phyloP scores from a whole-genome alignment of 257 asterid genomes.

The Knoxia roxburghii region DNA sequence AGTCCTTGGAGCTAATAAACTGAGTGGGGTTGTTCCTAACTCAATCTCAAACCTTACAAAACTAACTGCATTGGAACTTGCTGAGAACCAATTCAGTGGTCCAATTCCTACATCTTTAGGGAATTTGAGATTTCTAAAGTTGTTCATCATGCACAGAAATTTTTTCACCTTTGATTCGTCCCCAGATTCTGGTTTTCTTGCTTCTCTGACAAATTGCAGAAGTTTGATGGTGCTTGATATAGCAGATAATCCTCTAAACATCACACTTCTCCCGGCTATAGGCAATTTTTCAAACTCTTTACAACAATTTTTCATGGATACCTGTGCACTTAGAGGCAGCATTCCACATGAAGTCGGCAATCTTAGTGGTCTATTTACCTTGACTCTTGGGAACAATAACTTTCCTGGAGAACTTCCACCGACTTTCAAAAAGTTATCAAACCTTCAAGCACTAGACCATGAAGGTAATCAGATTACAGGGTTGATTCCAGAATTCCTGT shows the following conservation, averaged over 20 bases:
- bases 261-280: background rate
- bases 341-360: constrained; percentile 11
- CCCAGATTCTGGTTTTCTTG: background rate
- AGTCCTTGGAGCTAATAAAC: background rate
- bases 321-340: background rate
- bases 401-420: background rate
- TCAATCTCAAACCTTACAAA: constrained; percentile 4
- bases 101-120: constrained; percentile 6
- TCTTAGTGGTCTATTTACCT: background rate
- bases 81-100: background rate
- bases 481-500: background rate
- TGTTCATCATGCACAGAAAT: rapidly evolving
- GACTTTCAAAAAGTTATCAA: background rate
- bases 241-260: background rate
- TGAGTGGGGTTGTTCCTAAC: background rate
- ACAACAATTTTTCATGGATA: rapidly evolving
- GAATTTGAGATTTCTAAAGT: background rate
- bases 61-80: background rate
- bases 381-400: background rate
- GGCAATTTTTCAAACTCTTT: background rate
- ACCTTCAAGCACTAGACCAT: background rate
- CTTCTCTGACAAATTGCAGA: background rate
- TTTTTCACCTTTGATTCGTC: background rate
- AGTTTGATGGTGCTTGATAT: background rate
- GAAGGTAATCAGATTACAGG: background rate